A percentile compares a stretch with the other conserved stretches of the same genome.
phyloP scores from a whole-genome alignment of 208 protist genomes.

The Trypanosoma avium region DNA sequence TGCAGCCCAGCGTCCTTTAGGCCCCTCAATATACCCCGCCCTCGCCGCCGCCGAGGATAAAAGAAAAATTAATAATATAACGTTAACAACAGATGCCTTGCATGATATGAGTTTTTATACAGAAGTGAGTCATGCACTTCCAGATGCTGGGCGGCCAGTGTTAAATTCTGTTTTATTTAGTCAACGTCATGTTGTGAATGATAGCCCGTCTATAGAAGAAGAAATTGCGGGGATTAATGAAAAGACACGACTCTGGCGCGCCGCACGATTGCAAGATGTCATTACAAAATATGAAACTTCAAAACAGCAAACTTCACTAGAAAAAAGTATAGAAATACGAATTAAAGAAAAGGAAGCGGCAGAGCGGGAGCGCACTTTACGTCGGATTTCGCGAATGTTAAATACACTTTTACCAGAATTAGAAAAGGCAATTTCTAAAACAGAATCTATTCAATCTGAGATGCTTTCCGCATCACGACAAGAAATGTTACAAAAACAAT shows the following conservation, averaged over 20 bases:
- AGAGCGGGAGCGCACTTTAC: conserved; percentile 57
- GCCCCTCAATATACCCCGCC: conserved; percentile 14
- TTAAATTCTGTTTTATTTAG: conserved; percentile 32
- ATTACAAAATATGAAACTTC: conserved; percentile 21
- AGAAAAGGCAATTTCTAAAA: conserved; percentile 6
- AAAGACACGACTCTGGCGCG: conserved; percentile 28
- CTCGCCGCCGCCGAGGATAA: conserved; percentile 24
- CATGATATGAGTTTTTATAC: conserved; percentile 31
- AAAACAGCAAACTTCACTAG: conserved; percentile 8
- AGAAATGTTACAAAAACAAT: conserved; percentile 8
- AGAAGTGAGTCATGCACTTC: conserved; percentile 17
- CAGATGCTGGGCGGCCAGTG: conserved; percentile 24
- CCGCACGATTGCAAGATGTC: conserved; percentile 32
- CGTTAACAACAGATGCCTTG: conserved; percentile 25
- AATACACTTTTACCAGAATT: conserved; percentile 32
- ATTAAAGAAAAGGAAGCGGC: conserved; percentile 28
- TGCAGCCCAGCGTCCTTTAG: neutral
- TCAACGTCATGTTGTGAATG: conserved; percentile 29
- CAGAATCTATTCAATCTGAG: neutral
- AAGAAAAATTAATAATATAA: conserved; percentile 5
- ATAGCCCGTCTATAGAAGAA: conserved; percentile 31
- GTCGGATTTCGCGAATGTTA: conserved; percentile 47
- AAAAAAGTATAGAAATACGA: conserved; percentile 44
- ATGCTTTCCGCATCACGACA: neutral
- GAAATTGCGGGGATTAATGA: conserved; percentile 34